phyloP scores from a whole-genome alignment of 306 rosid genomes.

The Trifolium dubium region DNA sequence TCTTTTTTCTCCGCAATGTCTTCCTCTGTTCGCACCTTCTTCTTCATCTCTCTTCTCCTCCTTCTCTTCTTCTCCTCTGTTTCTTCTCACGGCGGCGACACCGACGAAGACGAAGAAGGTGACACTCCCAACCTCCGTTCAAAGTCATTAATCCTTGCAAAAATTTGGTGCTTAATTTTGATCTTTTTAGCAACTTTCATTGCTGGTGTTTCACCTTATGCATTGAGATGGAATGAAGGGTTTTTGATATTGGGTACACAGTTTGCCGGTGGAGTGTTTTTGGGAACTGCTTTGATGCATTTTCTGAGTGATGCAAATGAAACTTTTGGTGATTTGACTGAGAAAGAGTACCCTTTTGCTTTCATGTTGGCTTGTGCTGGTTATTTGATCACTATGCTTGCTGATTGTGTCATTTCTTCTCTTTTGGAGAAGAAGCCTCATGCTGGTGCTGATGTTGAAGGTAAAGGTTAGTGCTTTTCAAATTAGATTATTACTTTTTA shows the following conservation, averaged over 20 bases:
- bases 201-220: constrained; percentile 65
- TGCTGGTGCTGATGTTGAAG: constrained; percentile 39
- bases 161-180: constrained; percentile 61
- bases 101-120: constrained; percentile 26
- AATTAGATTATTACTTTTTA: neutral
- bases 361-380: constrained; percentile 74
- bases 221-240: constrained; percentile 73
- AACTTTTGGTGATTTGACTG: constrained; percentile 63
- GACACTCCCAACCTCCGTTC: constrained; percentile 50
- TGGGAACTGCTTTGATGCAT: constrained; percentile 87
- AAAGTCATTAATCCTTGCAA: constrained; percentile 54
- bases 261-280: constrained; percentile 76
- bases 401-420: constrained; percentile 59
- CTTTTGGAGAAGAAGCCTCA: constrained; percentile 40
- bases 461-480: constrained; percentile 54
- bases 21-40: constrained; percentile 5
- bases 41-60: constrained; percentile 18
- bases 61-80: constrained; percentile 49
- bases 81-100: constrained; percentile 58
- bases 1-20: constrained; percentile 24
- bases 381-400: constrained; percentile 67
- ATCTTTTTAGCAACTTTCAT: constrained; percentile 67
- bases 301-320: constrained; percentile 71
- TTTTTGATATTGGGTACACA: constrained; percentile 75
- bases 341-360: constrained; percentile 65